Conservation (phyloP, 768 basidiomycete species). For the Podaxis carcinomalis region DNA sequence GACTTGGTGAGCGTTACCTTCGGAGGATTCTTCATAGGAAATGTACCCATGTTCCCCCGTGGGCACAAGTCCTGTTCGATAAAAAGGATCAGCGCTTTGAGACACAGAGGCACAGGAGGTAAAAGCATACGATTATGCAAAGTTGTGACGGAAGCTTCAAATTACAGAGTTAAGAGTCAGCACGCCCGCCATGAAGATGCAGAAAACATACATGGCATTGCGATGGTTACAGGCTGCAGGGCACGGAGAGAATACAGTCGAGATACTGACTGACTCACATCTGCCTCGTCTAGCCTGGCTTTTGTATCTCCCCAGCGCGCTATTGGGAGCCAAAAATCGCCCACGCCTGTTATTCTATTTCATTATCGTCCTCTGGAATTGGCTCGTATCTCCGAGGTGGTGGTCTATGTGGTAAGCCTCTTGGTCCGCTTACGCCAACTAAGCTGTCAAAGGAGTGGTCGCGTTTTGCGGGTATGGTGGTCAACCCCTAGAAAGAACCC, state of each 20-base stretch:
- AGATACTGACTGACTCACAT: background rate
- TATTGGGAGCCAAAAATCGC: background rate
- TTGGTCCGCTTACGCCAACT: background rate
- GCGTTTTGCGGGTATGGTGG: background rate
- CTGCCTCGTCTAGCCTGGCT: background rate
- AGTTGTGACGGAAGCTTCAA: slow-evolving; percentile 24
- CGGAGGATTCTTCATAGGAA: slow-evolving; percentile 33
- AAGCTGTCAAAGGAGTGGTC: slow-evolving; percentile 1
- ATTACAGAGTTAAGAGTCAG: slow-evolving; percentile 2
- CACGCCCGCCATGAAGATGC: background rate
- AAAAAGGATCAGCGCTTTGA: background rate
- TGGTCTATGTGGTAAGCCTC: background rate
- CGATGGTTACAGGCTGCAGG: background rate
- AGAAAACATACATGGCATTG: slow-evolving; percentile 18
- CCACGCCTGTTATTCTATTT: background rate
- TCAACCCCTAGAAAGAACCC: slow-evolving; percentile 1
- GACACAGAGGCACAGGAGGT: background rate
- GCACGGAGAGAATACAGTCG: background rate
- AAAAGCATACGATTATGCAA: slow-evolving; percentile 43
- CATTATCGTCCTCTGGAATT: background rate
- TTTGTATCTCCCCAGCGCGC: background rate
- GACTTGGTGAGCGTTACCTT: slow-evolving; percentile 38
- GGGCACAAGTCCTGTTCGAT: slow-evolving; percentile 1
- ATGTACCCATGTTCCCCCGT: slow-evolving; percentile 17
- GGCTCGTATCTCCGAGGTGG: background rate